A percentile compares a stretch with the other conserved stretches of the same genome.
Evolutionary conservation across 148 eudicot species (phyloP).

Genomic region (Rhododendron ferrugineum): DNA sequence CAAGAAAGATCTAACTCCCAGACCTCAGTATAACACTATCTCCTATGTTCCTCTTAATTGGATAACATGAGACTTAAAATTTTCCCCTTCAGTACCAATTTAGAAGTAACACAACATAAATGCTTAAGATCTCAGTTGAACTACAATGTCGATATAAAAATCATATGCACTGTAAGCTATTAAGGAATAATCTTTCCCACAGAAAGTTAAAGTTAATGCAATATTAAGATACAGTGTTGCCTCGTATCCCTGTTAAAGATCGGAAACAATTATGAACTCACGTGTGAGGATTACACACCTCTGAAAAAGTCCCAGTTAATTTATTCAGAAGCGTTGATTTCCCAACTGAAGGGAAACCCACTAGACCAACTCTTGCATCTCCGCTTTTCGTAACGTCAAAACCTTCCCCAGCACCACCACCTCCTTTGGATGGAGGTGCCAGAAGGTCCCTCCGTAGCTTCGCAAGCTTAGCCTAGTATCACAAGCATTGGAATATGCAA

Average conservation of each 20-base stretch:
- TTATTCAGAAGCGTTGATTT: constrained; percentile 95
- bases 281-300: constrained; percentile 40
- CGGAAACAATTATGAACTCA: neutral
- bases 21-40: neutral
- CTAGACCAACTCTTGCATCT: constrained; percentile 97
- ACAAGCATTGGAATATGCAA: neutral
- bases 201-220: neutral
- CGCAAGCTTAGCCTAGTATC: constrained; percentile 88
- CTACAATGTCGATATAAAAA: neutral
- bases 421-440: constrained; percentile 85
- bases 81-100: neutral
- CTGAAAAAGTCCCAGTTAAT: constrained; percentile 95
- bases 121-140: neutral
- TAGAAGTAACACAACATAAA: neutral
- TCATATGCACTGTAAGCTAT: neutral
- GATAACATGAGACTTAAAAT: neutral
- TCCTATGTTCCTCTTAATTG: neutral
- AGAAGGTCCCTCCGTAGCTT: constrained; percentile 92
- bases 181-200: neutral
- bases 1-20: neutral
- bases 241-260: neutral
- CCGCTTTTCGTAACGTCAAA: constrained; percentile 99
- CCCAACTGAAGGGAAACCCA: constrained; percentile 99
- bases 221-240: neutral
- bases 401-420: constrained; percentile 99